A percentile compares a stretch with the other conserved stretches of the same genome.
phyloP scores from a whole-genome alignment of 139 green algal genomes.

The Chlamydomonas sphaeroides region DNA sequence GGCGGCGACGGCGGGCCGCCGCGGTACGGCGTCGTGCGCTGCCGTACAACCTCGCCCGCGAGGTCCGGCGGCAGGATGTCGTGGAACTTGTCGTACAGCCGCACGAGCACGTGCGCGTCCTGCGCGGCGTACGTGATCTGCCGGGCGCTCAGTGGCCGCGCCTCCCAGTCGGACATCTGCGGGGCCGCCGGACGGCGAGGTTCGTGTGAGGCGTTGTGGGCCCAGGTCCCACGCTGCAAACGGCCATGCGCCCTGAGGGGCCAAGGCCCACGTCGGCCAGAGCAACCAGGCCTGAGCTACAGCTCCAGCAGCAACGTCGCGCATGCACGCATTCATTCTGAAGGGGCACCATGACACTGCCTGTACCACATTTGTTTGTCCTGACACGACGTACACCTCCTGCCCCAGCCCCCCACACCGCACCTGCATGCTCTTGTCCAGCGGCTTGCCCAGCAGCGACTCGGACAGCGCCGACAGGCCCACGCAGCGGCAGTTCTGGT shows the following conservation, averaged over 20 bases:
- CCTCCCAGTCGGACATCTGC: conserved; percentile 75
- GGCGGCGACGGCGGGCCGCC: background rate
- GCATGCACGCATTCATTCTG: no score
- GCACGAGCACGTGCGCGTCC: conserved; percentile 65
- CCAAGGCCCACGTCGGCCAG: no score
- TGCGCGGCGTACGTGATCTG: conserved; percentile 76
- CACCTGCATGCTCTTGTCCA: conserved; percentile 74
- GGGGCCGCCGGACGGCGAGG: background rate
- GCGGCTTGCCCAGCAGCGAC: conserved; percentile 67
- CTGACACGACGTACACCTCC: no score
- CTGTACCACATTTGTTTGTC: no score
- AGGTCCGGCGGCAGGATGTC: conserved; percentile 19
- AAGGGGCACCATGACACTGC: no score
- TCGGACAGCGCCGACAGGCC: conserved; percentile 62
- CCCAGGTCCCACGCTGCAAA: no score
- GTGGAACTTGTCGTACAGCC: conserved; percentile 40
- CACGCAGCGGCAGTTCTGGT: no score
- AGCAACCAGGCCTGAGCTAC: no score
- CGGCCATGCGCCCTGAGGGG: no score
- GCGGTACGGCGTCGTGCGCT: conserved; percentile 4
- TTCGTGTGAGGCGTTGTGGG: background rate
- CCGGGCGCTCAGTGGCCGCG: conserved; percentile 63
- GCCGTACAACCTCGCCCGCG: conserved; percentile 16
- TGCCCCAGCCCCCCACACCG: no score
- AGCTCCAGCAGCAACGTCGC: no score